Evolutionary conservation across 768 basidiomycete genomes (phyloP).

Genomic region (Lentinula guzmanii): DNA sequence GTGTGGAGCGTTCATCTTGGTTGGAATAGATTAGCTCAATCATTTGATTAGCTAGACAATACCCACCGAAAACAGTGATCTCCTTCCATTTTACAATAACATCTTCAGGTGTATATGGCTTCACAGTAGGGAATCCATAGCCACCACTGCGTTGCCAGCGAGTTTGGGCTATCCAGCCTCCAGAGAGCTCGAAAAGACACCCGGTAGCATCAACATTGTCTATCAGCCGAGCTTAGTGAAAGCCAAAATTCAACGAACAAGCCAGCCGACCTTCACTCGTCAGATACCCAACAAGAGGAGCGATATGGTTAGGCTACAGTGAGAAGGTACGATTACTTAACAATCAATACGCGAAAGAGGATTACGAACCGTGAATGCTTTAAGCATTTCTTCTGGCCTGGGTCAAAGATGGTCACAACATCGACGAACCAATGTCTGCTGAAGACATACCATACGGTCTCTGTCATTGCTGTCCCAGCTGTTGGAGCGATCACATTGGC

Average conservation of each 20-base stretch:
- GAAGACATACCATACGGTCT: constrained; percentile 60
- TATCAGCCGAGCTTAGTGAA: constrained; percentile 9
- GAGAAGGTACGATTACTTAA: not conserved
- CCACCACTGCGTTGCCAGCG: constrained; percentile 92
- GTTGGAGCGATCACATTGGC: constrained; percentile 85
- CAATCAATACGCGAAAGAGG: not conserved
- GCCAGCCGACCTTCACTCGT: constrained; percentile 54
- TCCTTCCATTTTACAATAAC: constrained; percentile 72
- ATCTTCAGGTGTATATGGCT: constrained; percentile 72
- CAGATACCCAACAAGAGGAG: constrained; percentile 89
- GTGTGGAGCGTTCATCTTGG: constrained; percentile 71
- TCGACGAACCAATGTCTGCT: not conserved
- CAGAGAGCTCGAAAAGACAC: constrained; percentile 77
- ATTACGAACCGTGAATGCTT: constrained; percentile 70
- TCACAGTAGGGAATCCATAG: constrained; percentile 78
- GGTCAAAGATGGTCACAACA: not conserved
- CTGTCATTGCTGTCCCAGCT: constrained; percentile 90
- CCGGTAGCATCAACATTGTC: constrained; percentile 73
- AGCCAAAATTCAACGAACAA: not conserved
- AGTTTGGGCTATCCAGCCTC: constrained; percentile 89
- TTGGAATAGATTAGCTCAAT: not conserved
- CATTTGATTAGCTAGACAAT: not conserved
- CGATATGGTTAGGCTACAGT: constrained; percentile 78
- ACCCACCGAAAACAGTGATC: constrained; percentile 81
- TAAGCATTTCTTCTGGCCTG: constrained; percentile 80